Evolutionary conservation across 306 rosid species (phyloP).

Genomic region (Corylus heterophylla): DNA sequence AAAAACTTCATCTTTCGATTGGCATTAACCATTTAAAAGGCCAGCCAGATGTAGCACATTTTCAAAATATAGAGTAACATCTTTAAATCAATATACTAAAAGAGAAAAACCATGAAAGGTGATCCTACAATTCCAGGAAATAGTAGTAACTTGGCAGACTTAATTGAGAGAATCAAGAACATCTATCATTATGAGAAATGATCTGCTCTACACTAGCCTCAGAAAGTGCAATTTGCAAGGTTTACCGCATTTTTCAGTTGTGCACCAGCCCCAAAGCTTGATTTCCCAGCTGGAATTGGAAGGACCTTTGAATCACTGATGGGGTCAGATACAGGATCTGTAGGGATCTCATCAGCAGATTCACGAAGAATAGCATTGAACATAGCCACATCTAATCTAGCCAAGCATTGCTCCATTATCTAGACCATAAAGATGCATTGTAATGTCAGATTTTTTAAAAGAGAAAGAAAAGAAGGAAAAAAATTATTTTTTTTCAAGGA

Average conservation of each 20-base stretch:
- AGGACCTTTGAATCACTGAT: conserved; percentile 81
- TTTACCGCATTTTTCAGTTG: conserved; percentile 90
- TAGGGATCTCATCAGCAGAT: conserved; percentile 83
- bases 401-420: conserved; percentile 97
- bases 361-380: conserved; percentile 98
- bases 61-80: neutral
- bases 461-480: neutral
- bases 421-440: conserved; percentile 29
- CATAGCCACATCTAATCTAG: conserved; percentile 95
- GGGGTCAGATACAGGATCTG: conserved; percentile 97
- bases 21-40: no score
- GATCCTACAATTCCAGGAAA: neutral
- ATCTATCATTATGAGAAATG: neutral
- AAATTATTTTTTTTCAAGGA: neutral
- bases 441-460: conserved; percentile 14
- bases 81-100: neutral
- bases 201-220: conserved; percentile 2
- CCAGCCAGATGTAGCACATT: neutral
- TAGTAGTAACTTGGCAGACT: neutral
- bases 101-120: neutral
- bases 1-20: neutral
- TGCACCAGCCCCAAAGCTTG: conserved; percentile 95
- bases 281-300: conserved; percentile 74
- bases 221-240: conserved; percentile 8
- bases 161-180: neutral